These are phyloP conservation scores for Sequoia sempervirens DNA, from an alignment of 75 land plant genomes.

Conservation along the genomic window DNA sequence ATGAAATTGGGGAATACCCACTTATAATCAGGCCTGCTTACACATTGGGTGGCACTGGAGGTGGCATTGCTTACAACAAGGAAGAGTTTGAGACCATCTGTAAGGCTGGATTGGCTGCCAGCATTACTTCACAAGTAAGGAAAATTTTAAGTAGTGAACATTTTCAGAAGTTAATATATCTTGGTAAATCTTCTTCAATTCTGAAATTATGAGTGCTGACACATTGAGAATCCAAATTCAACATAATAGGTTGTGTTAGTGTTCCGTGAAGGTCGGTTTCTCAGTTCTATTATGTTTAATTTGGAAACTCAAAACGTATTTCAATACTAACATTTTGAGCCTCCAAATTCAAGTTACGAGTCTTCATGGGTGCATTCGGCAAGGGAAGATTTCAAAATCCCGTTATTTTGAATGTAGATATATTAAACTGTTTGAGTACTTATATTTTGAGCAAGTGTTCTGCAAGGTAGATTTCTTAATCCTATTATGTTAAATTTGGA, in stretches of 20 bases:
- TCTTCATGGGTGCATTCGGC: neutral
- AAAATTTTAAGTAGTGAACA: neutral
- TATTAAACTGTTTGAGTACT: neutral
- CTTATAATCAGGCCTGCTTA: slow-evolving; percentile 93
- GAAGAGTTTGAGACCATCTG: slow-evolving; percentile 96
- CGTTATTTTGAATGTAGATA: neutral
- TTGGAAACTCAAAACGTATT: neutral
- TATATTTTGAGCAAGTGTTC: neutral
- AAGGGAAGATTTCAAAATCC: neutral
- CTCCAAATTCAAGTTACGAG: neutral
- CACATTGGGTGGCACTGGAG: slow-evolving; percentile 98
- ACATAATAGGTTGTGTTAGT: neutral
- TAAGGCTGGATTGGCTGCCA: slow-evolving; percentile 92
- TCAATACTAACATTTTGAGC: neutral
- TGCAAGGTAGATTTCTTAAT: neutral
- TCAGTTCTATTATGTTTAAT: neutral
- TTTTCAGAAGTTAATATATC: neutral
- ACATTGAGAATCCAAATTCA: neutral
- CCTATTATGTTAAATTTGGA: neutral
- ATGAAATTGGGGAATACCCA: slow-evolving; percentile 79
- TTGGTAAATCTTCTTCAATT: neutral
- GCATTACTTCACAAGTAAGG: slow-evolving; percentile 65
- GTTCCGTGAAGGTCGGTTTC: neutral
- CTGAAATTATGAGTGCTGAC: neutral
- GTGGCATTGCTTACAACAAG: slow-evolving; percentile 95